Evolutionary conservation across 345 rosid genomes (phyloP), one percentile per base, ranked within the genome.

Genomic region (Garcia nutans): DNA sequence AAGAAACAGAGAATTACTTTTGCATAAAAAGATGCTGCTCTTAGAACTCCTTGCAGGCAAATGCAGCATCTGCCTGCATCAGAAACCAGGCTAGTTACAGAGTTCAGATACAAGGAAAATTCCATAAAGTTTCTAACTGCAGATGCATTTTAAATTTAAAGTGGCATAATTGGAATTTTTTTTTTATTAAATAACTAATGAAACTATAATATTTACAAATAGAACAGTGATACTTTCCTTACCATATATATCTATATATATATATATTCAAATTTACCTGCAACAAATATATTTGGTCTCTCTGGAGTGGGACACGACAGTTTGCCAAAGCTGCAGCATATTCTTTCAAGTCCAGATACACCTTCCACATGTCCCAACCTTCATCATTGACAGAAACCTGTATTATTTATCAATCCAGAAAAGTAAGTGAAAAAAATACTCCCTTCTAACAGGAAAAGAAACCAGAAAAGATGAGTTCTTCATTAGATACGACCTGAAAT

Each of bases 361-460:
- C 97, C 91, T 91, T 96, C 99, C 99, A 96, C 99, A 96, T 96
- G 84, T 93, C 97, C 71, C 97, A 89, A 70, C 91, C 92, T 90
- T 96, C 99, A 28, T 96, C 99, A 83, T 82, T 86, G 72, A 96
- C 95, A 74, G 99, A 93, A 55, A 96, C 97, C 99, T 96, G 80
- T 2, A 72, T 28, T 41, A 45, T 23, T 66, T 60, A 17, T 33
- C 60, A 54, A 15, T 73, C 17, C 73, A 63, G 33, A 33, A 69
- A 45, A 16, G 56, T 59, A 24, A 76, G 73, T 3, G 47, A 57
- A 26, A 73, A 61, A 66, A 33, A 57, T 41, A 67, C 42, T 54
- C 41, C 17, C 15, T 23, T 23, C 70, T 74, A 82, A 75, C 55
- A 54, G 16, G 6, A 64, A 78, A 49, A 57, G 23, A 72, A 49